These are phyloP conservation scores for Suhomyces bokatorum DNA, from an alignment of 1,139 yeast genomes.

Conservation along the genomic window DNA sequence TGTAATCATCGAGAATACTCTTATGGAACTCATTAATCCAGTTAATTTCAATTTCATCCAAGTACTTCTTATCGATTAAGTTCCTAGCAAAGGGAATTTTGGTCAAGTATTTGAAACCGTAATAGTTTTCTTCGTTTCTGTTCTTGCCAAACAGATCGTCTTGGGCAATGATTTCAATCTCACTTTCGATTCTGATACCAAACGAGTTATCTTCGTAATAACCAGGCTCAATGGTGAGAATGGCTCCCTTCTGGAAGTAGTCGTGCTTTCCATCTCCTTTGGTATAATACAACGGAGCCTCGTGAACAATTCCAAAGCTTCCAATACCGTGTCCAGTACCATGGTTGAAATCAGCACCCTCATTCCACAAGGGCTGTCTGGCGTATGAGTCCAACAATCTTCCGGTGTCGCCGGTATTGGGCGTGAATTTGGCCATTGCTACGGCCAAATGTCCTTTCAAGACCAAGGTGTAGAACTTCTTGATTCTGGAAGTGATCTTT, in stretches of 20 bases:
- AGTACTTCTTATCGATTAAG: conserved; percentile 41
- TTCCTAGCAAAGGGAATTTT: conserved; percentile 54
- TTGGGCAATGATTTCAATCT: conserved; percentile 44
- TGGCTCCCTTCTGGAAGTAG: conserved; percentile 47
- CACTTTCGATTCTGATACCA: conserved; percentile 57
- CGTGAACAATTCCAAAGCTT: conserved; percentile 57
- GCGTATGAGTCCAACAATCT: conserved; percentile 51
- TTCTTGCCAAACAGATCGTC: conserved; percentile 36
- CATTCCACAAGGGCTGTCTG: conserved; percentile 53
- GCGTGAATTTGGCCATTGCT: conserved; percentile 52
- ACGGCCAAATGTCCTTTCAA: conserved; percentile 57
- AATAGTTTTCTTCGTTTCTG: conserved; percentile 34
- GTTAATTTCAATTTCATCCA: conserved; percentile 41
- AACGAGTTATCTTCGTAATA: conserved; percentile 51
- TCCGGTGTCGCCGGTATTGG: conserved; percentile 41
- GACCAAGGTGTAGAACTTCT: conserved; percentile 51
- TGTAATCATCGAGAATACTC: conserved; percentile 38
- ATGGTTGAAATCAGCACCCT: conserved; percentile 55
- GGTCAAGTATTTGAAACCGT: conserved; percentile 52
- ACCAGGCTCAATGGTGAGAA: conserved; percentile 59
- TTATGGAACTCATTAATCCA: conserved; percentile 55
- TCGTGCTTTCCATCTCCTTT: conserved; percentile 37
- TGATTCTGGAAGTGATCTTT: conserved; percentile 26
- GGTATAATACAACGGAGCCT: conserved; percentile 51
- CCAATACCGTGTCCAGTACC: conserved; percentile 67